Evolutionary conservation across 345 rosid genomes (phyloP), one percentile per base, ranked within the genome.

Genomic region (Lepidium aucheri): DNA sequence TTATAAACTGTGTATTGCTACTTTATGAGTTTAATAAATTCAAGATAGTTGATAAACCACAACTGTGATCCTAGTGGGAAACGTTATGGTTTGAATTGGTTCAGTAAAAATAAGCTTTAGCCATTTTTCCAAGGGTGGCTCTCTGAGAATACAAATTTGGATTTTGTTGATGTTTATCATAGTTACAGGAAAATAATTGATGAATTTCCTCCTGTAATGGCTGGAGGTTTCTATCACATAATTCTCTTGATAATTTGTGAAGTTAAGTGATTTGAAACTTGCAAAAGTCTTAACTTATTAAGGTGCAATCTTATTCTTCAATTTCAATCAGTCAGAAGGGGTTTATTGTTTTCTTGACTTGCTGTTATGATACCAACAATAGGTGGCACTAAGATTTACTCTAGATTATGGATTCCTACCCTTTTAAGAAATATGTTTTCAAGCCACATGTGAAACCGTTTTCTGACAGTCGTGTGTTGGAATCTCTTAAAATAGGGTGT

Each of bases 401-500:
- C 62, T 33, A 68, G 51, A 76, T 51, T 60, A 73, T 68, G 67
- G 54, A 55, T 61, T 63, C 26, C 38, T 75, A 34, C 81, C 20
- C 70, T 70, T 26, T 77, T 56, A 74, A 78, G 69, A 74, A 13
- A 73, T 73, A 63, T 80, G 51, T 77, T 80, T 65, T 53, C 74
- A 66, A 52, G 73, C 72, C 78, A 53, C 67, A 42, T 81, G 82
- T 75, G 67, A 68, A 56, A 64, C 15, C 58, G 41, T 77, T 40
- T 82, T 80, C 85, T 83, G 83, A 83, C 81, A 74, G 66, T 73
- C 61, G 74, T 76, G 83, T 77, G 81, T 77, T 85, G 89, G 82
- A 85, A 83, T 83, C 85, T 89, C 81, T 89, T 82, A 82, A 86
- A 86, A 82, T 89, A 85, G 89, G 96, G 78, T 80, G 74, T 79